Percentiles rank a stretch among this genome's conserved stretches.
Conservation (phyloP, 2,329 filamentous ascomycete species). For the Pseudogymnoascus sp. region DNA sequence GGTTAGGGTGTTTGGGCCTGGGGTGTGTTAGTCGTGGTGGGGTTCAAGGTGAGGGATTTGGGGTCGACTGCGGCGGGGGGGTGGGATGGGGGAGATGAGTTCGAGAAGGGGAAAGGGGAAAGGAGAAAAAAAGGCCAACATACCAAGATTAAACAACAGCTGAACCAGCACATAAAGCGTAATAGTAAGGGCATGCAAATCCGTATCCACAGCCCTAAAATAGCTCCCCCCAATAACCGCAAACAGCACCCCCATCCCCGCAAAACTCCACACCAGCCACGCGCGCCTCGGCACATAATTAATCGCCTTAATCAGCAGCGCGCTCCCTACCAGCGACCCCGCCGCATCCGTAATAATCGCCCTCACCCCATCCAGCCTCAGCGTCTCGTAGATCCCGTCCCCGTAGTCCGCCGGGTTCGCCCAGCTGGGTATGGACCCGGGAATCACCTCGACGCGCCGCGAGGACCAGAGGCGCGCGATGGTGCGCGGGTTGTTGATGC, state of each 20-base stretch:
- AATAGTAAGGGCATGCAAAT: constrained; percentile 27
- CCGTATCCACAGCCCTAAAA: constrained; percentile 5
- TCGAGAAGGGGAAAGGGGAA: constrained; percentile 36
- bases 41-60: background rate
- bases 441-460: constrained; percentile 43
- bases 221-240: constrained; percentile 30
- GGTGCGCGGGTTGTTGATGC: constrained; percentile 65
- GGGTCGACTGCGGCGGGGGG: no score
- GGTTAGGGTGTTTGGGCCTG: constrained; percentile 51
- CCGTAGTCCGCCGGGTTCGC: constrained; percentile 10
- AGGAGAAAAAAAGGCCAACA: constrained; percentile 48
- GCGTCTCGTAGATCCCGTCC: constrained; percentile 11
- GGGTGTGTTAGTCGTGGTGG: background rate
- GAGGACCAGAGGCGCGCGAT: constrained; percentile 65
- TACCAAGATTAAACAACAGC: constrained; percentile 41
- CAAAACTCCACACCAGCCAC: constrained; percentile 23
- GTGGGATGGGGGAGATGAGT: no score
- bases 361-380: constrained; percentile 8
- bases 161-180: constrained; percentile 36
- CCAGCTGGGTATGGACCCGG: constrained; percentile 8
- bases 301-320: constrained; percentile 13
- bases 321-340: constrained; percentile 13
- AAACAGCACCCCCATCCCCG: constrained; percentile 34
- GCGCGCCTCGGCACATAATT: constrained; percentile 14
- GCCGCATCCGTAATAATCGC: constrained; percentile 18